Base-by-base conservation (phyloP, 2,329 filamentous ascomycete species). In the Colletotrichum shisoi region DNA sequence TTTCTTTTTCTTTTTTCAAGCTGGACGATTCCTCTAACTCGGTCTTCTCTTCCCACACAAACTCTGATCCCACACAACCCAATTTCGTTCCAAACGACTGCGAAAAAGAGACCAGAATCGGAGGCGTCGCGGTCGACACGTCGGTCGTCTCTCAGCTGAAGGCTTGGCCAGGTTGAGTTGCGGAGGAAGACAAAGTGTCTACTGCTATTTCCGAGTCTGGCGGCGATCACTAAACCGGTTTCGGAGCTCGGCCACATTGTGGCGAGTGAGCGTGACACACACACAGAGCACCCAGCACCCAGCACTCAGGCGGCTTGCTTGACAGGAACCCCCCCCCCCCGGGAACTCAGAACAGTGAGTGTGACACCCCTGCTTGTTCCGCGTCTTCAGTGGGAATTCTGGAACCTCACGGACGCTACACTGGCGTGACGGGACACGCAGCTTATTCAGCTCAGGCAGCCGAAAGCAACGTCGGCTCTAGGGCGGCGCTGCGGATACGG, bases 371-470 rank as follows among this genome's bases (percentile, higher is more conserved):
- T 46, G 27, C 42, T 45, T 39, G 31, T 34, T 31, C 27, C 31
- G 31, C 31, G 31, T 34, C 45, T 57, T 57, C 54, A 46, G 54
- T 46, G 54, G 54, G 54, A 62, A 57, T 63, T 64, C 63, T 65
- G 63, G 63, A 65, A 65, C 49, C 52, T 24, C 39, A 39, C 45
- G 34, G 40, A 63, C 31, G 9, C 31, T 34, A 7, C 24, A 31
- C 27, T 31, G 27, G 27, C 27, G 27, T 31, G 6, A 31, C 27
- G 27, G 31, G 31, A 34, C 48, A 31, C 57, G 21, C 31, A 39
- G 64, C 64, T 67, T 63, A 67, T 53, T 67, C 61, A 67, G 60
- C 64, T 63, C 44, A 49, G 42, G 64, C 64, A 67, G 34, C 64
- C 64, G 64, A 37, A 57, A 63, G 60, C 64, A 58, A 67, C 64